phyloP scores from a whole-genome alignment of 2,329 filamentous ascomycete genomes.

The Zarea fungicola region DNA sequence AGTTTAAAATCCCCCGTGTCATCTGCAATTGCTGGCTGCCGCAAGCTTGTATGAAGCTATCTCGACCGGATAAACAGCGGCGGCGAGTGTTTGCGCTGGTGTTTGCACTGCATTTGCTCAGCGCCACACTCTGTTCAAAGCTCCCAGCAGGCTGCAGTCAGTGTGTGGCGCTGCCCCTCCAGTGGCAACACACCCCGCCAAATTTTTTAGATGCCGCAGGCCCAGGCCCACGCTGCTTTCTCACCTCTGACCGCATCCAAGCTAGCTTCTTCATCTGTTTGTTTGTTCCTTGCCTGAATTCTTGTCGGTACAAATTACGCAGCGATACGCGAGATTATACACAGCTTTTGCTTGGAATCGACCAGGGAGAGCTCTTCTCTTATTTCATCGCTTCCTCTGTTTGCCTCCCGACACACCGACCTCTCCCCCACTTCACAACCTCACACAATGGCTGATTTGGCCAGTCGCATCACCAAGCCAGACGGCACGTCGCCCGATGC shows the following conservation, averaged over 20 bases:
- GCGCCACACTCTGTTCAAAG: background rate
- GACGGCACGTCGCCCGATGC: conserved; percentile 24
- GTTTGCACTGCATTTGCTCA: too few relatives aligned
- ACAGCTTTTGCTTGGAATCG: background rate
- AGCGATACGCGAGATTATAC: too few relatives aligned
- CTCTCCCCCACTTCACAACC: background rate
- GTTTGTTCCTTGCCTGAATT: background rate
- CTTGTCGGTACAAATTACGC: background rate
- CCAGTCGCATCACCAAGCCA: conserved; percentile 46
- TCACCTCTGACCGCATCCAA: conserved; percentile 4
- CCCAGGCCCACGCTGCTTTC: conserved; percentile 12
- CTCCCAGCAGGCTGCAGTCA: background rate
- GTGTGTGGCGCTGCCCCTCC: conserved; percentile 25
- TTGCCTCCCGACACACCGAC: background rate
- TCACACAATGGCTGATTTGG: conserved; percentile 42
- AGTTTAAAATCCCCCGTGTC: too few relatives aligned
- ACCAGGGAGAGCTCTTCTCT: background rate
- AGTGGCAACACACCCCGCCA: conserved; percentile 27
- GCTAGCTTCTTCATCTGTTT: conserved; percentile 15
- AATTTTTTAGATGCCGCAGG: conserved; percentile 19
- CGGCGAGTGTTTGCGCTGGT: too few relatives aligned
- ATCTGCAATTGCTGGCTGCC: background rate
- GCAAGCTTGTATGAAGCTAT: conserved; percentile 14
- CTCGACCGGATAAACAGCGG: conserved; percentile 26
- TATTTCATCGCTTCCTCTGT: background rate